phyloP scores from a whole-genome alignment of 495 filamentous ascomycete species.

The Aspergillus cavernicola region DNA sequence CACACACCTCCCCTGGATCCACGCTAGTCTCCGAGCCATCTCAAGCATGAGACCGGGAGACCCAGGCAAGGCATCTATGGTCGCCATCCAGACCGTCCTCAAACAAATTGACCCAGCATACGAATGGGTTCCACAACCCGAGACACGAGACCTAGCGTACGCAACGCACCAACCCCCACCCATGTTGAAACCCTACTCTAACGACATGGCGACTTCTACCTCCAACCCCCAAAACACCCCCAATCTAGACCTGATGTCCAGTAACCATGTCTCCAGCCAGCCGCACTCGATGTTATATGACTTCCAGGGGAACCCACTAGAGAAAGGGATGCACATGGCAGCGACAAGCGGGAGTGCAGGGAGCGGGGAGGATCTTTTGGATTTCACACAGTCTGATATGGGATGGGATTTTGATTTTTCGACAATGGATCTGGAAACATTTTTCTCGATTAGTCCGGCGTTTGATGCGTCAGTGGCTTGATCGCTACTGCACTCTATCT shows the following conservation, averaged over 20 bases:
- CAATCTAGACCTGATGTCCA: neutral
- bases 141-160: neutral
- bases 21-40: slow-evolving; percentile 31
- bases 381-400: slow-evolving; percentile 44
- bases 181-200: neutral
- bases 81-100: slow-evolving; percentile 32
- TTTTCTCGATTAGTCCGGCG: slow-evolving; percentile 35
- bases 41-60: slow-evolving; percentile 30
- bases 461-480: slow-evolving; percentile 5
- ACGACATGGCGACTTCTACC: no score
- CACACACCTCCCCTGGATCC: slow-evolving; percentile 41
- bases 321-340: slow-evolving; percentile 22
- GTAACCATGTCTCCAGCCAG: neutral
- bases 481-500: no score
- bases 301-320: slow-evolving; percentile 24
- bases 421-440: slow-evolving; percentile 43
- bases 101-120: slow-evolving; percentile 34
- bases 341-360: slow-evolving; percentile 22
- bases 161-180: neutral
- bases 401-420: slow-evolving; percentile 47
- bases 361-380: slow-evolving; percentile 34
- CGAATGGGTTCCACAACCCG: slow-evolving; percentile 21
- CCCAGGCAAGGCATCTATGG: slow-evolving; percentile 29
- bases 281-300: slow-evolving; percentile 9
- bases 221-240: neutral